These are phyloP conservation scores for Penicillium malachiteum DNA, from an alignment of 495 filamentous ascomycete genomes.

Conservation along the genomic window DNA sequence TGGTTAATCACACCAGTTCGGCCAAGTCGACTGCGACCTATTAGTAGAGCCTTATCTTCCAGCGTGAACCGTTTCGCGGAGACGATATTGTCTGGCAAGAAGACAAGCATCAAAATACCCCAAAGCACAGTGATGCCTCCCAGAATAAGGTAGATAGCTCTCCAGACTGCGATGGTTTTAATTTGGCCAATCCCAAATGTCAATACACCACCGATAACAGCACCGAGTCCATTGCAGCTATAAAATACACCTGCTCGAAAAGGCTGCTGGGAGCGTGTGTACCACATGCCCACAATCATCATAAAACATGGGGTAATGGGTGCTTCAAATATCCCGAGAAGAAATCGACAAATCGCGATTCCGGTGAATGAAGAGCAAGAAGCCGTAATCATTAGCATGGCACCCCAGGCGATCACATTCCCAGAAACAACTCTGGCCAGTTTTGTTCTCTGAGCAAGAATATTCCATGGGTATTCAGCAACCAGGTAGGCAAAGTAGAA, in stretches of 20 bases:
- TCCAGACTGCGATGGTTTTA: constrained; percentile 51
- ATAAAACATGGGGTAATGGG: constrained; percentile 44
- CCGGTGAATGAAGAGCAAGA: constrained; percentile 34
- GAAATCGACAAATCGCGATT: constrained; percentile 40
- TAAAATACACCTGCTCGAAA: constrained; percentile 61
- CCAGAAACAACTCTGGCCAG: constrained; percentile 20
- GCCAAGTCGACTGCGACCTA: constrained; percentile 37
- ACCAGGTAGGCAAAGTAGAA: constrained; percentile 56
- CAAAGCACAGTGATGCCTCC: constrained; percentile 34
- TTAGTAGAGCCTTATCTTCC: constrained; percentile 39
- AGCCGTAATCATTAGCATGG: constrained; percentile 41
- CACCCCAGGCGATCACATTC: constrained; percentile 34
- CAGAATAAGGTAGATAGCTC: constrained; percentile 54
- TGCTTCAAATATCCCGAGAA: constrained; percentile 39
- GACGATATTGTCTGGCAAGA: constrained; percentile 46
- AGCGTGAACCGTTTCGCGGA: constrained; percentile 37
- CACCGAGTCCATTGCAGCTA: constrained; percentile 57
- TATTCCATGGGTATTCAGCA: constrained; percentile 35
- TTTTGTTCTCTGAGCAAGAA: constrained; percentile 22
- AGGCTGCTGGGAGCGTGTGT: constrained; percentile 54
- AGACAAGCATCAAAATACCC: constrained; percentile 39
- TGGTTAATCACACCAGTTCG: constrained; percentile 43
- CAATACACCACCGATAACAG: constrained; percentile 56
- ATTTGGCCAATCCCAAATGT: constrained; percentile 60
- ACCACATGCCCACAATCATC: constrained; percentile 34